Percentiles rank a stretch among this genome's conserved stretches.
Evolutionary conservation across 83 land plant species (phyloP).

Genomic region (Larix sibirica): DNA sequence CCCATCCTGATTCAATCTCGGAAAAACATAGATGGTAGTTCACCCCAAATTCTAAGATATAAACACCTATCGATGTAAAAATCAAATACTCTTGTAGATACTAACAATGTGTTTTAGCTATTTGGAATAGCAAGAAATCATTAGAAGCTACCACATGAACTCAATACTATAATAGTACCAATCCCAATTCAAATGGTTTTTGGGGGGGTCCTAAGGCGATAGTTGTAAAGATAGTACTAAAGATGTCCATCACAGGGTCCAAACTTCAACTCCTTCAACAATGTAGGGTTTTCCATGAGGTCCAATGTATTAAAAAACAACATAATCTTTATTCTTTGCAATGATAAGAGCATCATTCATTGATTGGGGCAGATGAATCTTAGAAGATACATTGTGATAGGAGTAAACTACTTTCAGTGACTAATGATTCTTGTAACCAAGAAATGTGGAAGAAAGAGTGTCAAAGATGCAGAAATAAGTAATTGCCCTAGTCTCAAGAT

Average conservation of each 20-base stretch:
- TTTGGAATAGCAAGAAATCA: not conserved
- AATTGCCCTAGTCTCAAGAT: slow-evolving; percentile 21
- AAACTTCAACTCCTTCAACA: slow-evolving; percentile 46
- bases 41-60: too few species aligned
- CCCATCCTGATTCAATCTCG: too few species aligned
- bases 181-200: slow-evolving; percentile 37
- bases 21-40: too few species aligned
- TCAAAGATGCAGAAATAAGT: slow-evolving; percentile 47
- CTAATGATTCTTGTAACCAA: slow-evolving; percentile 40
- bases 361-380: slow-evolving; percentile 31
- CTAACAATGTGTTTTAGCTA: not conserved
- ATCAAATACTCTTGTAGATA: not conserved
- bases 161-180: slow-evolving; percentile 28
- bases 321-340: slow-evolving; percentile 34
- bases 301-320: slow-evolving; percentile 51
- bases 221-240: slow-evolving; percentile 52
- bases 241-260: slow-evolving; percentile 53
- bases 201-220: slow-evolving; percentile 22
- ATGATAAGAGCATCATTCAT: slow-evolving; percentile 48
- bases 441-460: slow-evolving; percentile 43
- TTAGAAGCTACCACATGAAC: not conserved
- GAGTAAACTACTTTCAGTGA: slow-evolving; percentile 44
- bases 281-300: slow-evolving; percentile 39
- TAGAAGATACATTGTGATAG: slow-evolving; percentile 45
- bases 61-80: too few species aligned